These are phyloP conservation scores for Umbelopsis isabellina DNA, from an alignment of 192 early-diverging fungal species.

Conservation along the genomic window DNA sequence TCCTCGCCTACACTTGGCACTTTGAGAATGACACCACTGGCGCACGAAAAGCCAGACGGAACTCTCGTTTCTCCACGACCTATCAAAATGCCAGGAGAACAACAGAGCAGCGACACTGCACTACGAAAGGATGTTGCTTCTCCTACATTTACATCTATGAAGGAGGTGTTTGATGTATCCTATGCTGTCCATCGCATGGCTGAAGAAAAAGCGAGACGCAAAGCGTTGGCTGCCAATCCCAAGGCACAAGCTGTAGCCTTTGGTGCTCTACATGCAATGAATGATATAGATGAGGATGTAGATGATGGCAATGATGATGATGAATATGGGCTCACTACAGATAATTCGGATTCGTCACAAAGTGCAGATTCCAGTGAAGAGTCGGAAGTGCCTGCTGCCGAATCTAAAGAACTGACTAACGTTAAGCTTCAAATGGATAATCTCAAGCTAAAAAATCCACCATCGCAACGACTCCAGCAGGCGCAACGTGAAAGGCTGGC, in stretches of 20 bases:
- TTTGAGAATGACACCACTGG: constrained; percentile 18
- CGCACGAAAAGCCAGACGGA: neutral
- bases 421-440: constrained; percentile 12
- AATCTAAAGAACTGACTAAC: neutral
- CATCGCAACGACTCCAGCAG: constrained; percentile 10
- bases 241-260: neutral
- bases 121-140: constrained; percentile 50
- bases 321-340: neutral
- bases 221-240: constrained; percentile 2
- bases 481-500: constrained; percentile 7
- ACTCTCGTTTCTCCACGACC: neutral
- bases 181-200: constrained; percentile 74
- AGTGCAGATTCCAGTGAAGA: constrained; percentile 16
- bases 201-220: constrained; percentile 52
- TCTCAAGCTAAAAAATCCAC: constrained; percentile 5
- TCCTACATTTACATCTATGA: constrained; percentile 54
- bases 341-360: constrained; percentile 15
- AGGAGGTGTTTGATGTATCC: constrained; percentile 73
- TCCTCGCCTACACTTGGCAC: neutral
- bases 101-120: constrained; percentile 33
- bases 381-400: neutral
- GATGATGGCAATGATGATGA: constrained; percentile 23
- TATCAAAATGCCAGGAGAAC: neutral
- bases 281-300: constrained; percentile 13
- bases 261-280: constrained; percentile 1